Evolutionary conservation across 2,329 filamentous ascomycete genomes (phyloP).

Genomic region (Exophiala mesophila): DNA sequence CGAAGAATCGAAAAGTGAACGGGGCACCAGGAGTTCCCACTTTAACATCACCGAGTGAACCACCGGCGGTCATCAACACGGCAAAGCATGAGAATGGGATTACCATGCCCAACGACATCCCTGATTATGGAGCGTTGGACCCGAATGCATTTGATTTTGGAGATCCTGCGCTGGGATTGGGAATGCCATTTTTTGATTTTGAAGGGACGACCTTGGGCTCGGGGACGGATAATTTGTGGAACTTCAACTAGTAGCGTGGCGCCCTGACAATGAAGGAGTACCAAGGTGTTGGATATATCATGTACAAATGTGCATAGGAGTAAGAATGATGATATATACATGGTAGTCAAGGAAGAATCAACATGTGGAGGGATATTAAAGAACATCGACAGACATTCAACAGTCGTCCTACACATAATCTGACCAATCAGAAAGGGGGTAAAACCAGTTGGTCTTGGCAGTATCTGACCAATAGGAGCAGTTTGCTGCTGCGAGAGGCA

Average conservation of each 20-base stretch:
- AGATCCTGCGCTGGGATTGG: conserved; percentile 25
- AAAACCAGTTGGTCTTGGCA: conserved; percentile 9
- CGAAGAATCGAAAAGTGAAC: conserved; percentile 17
- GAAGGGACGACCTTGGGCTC: conserved; percentile 25
- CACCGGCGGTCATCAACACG: conserved; percentile 4
- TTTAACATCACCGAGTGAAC: conserved; percentile 14
- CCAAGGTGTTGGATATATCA: not conserved
- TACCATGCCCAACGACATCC: conserved; percentile 14
- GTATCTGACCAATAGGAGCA: not conserved
- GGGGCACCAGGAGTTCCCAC: conserved; percentile 11
- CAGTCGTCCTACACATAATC: too few relatives aligned
- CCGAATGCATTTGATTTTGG: conserved; percentile 25
- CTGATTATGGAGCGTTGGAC: conserved; percentile 21
- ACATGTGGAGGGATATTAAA: too few relatives aligned
- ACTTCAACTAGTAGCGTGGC: conserved; percentile 16
- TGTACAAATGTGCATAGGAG: not conserved
- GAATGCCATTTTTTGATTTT: conserved; percentile 30
- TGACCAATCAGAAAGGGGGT: conserved; percentile 16
- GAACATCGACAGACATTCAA: too few relatives aligned
- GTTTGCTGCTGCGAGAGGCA: conserved; percentile 1
- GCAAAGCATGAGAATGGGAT: conserved; percentile 2
- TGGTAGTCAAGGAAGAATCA: too few relatives aligned
- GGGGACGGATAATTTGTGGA: conserved; percentile 22
- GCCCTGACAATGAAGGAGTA: not conserved
- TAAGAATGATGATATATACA: too few relatives aligned